A percentile compares a stretch with the other conserved stretches of the same genome.
phyloP scores from a whole-genome alignment of 176 grass and related monocot species.

The Miscanthus lutarioriparius region DNA sequence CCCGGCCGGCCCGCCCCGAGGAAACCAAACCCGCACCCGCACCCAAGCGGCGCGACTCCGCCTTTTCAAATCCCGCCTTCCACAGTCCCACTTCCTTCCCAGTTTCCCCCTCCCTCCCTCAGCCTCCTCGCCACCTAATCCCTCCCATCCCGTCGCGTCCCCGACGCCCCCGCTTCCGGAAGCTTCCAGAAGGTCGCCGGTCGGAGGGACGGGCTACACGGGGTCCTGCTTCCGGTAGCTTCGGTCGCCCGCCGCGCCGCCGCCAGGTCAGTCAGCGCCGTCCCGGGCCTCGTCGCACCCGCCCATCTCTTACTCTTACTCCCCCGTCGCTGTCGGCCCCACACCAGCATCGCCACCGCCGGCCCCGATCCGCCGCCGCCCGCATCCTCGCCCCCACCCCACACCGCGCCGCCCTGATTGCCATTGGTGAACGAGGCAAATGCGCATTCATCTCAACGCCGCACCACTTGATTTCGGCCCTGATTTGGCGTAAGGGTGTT shows the following conservation, averaged over 20 bases:
- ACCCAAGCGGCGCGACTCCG: neutral
- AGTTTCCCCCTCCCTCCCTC: neutral
- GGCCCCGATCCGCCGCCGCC: neutral
- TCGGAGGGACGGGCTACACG: neutral
- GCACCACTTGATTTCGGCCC: no score
- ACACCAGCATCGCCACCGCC: neutral
- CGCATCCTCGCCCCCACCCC: neutral
- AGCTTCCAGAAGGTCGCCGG: slow-evolving; percentile 17
- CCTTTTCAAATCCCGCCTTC: slow-evolving; percentile 36
- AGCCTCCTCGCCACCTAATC: neutral
- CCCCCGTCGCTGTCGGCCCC: neutral
- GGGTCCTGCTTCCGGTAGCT: neutral
- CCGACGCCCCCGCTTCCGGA: neutral
- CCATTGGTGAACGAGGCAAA: neutral
- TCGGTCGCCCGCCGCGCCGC: neutral
- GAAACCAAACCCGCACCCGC: neutral
- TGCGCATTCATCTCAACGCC: neutral
- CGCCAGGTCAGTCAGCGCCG: slow-evolving; percentile 29
- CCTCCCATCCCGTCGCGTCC: no score
- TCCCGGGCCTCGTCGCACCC: neutral
- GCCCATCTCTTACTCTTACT: neutral
- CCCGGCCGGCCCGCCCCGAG: neutral
- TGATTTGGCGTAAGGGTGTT: no score
- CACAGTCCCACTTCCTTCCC: neutral
- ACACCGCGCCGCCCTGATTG: neutral